Conservation (phyloP, 192 early-diverging fungal genomes). For the Entrophospora sp. region DNA sequence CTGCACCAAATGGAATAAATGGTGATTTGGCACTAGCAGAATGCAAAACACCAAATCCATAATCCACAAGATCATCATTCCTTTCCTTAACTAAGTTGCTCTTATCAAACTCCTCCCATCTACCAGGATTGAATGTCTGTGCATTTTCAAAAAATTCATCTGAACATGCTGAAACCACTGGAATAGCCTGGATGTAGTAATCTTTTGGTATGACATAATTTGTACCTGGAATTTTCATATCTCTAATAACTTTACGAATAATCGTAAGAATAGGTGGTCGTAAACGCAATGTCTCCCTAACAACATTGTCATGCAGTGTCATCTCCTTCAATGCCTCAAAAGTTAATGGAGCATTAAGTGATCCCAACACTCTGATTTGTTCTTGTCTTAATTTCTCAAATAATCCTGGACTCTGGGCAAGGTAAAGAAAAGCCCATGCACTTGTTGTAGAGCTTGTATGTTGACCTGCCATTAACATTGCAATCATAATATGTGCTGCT, state of each 20-base stretch:
- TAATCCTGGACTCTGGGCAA: slow-evolving; percentile 70
- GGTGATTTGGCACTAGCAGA: slow-evolving; percentile 59
- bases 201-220: slow-evolving; percentile 83
- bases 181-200: slow-evolving; percentile 78
- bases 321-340: slow-evolving; percentile 74
- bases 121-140: slow-evolving; percentile 65
- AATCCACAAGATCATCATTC: slow-evolving; percentile 54
- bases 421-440: slow-evolving; percentile 83
- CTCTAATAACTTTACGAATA: slow-evolving; percentile 83
- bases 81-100: slow-evolving; percentile 49
- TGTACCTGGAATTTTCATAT: slow-evolving; percentile 61
- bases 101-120: slow-evolving; percentile 60
- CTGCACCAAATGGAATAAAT: slow-evolving; percentile 95
- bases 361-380: slow-evolving; percentile 52
- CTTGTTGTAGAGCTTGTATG: slow-evolving; percentile 90
- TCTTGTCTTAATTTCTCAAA: slow-evolving; percentile 65
- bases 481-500: slow-evolving; percentile 95
- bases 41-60: slow-evolving; percentile 65
- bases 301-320: slow-evolving; percentile 64
- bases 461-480: slow-evolving; percentile 94
- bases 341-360: slow-evolving; percentile 42
- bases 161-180: slow-evolving; percentile 75
- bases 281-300: slow-evolving; percentile 90
- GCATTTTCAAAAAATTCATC: slow-evolving; percentile 73
- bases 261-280: slow-evolving; percentile 89